These are phyloP conservation scores for Stephanodiscus triporus DNA, from an alignment of 108 stramenopile genomes.

Conservation along the genomic window DNA sequence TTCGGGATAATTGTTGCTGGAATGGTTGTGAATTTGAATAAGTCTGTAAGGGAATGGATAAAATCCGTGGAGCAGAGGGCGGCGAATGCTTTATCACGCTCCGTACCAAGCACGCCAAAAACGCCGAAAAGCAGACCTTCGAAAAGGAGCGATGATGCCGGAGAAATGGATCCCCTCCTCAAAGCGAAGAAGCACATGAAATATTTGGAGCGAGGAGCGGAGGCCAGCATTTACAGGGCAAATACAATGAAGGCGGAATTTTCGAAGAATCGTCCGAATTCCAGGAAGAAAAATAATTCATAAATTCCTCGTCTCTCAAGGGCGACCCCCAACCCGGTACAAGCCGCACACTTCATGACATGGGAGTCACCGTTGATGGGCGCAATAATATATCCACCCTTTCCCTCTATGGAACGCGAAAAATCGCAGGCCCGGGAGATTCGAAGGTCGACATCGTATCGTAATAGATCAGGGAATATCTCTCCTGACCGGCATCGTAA, in stretches of 20 bases:
- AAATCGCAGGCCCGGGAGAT: conserved; percentile 36
- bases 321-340: no score
- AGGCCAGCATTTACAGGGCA: conserved; percentile 34
- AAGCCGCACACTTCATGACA: no score
- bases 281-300: no score
- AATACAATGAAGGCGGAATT: conserved; percentile 48
- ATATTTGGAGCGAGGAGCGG: conserved; percentile 40
- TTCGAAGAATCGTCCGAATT: conserved; percentile 9
- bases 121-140: conserved; percentile 5
- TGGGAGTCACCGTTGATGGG: no score
- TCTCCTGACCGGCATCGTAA: conserved; percentile 30
- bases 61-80: conserved; percentile 66
- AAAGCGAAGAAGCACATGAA: conserved; percentile 23
- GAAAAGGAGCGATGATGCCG: conserved; percentile 6
- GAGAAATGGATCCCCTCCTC: conserved; percentile 21
- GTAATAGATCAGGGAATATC: conserved; percentile 46
- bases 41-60: conserved; percentile 60
- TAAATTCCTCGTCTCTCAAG: no score
- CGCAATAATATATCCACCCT: not conserved
- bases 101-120: conserved; percentile 25
- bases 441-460: conserved; percentile 28
- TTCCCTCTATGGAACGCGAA: conserved; percentile 9
- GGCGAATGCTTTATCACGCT: conserved; percentile 38
- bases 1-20: conserved; percentile 66
- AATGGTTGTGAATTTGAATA: conserved; percentile 59